Conservation (phyloP, 768 basidiomycete species). For the Russula sp. region DNA sequence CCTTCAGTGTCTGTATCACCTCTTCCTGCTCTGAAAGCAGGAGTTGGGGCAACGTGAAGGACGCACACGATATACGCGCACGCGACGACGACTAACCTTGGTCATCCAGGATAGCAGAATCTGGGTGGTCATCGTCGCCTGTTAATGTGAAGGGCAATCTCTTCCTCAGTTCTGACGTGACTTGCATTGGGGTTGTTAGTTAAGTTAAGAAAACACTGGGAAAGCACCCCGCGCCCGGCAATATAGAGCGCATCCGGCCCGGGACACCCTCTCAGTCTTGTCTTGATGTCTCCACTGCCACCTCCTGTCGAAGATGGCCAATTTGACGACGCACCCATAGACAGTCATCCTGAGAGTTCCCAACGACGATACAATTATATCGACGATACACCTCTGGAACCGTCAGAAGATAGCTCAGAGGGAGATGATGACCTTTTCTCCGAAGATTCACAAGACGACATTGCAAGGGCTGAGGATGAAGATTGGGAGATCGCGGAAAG, state of each 20-base stretch:
- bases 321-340: constrained; percentile 52
- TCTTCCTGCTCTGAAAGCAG: constrained; percentile 51
- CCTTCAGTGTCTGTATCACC: constrained; percentile 44
- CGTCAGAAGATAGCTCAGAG: constrained; percentile 30
- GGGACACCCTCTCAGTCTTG: not conserved
- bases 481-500: constrained; percentile 85
- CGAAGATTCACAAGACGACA: constrained; percentile 37
- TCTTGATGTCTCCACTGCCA: constrained; percentile 5
- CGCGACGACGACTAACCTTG: not conserved
- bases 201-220: not conserved
- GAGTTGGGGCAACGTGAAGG: not conserved
- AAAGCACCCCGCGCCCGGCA: not conserved
- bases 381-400: constrained; percentile 31
- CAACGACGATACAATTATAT: constrained; percentile 32
- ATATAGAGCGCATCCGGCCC: not conserved
- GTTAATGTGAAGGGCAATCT: constrained; percentile 10
- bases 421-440: constrained; percentile 30
- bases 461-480: constrained; percentile 65
- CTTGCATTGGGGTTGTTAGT: not conserved
- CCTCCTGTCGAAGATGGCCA: constrained; percentile 43
- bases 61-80: not conserved
- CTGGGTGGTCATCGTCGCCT: not conserved
- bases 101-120: constrained; percentile 10
- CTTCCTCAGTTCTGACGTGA: constrained; percentile 8
- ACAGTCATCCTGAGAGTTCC: constrained; percentile 28